These are phyloP conservation scores for Lasiosphaeria hispida DNA, from an alignment of 495 filamentous ascomycete genomes.

Conservation along the genomic window DNA sequence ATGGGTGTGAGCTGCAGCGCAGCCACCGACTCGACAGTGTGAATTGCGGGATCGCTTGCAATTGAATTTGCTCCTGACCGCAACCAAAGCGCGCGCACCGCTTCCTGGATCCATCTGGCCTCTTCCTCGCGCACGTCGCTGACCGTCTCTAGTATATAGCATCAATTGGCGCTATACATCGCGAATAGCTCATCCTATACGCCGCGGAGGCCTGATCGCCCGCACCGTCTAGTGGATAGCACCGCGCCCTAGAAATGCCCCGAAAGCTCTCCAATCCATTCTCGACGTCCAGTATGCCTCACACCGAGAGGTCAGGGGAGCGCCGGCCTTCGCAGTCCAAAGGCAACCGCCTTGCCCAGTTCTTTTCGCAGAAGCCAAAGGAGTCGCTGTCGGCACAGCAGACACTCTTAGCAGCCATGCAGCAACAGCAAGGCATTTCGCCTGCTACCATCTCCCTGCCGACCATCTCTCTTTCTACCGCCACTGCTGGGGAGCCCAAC, in stretches of 20 bases:
- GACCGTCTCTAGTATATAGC: conserved; percentile 11
- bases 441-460: conserved; percentile 75
- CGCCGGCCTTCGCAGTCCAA: conserved; percentile 57
- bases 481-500: conserved; percentile 69
- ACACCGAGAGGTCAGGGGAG: conserved; percentile 41
- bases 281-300: conserved; percentile 33
- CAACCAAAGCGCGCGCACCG: neutral
- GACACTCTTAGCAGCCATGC: conserved; percentile 62
- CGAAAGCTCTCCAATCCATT: conserved; percentile 51
- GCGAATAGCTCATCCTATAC: conserved; percentile 9
- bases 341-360: conserved; percentile 56
- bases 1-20: no score
- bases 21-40: no score
- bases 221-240: neutral
- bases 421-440: conserved; percentile 54
- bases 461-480: conserved; percentile 88
- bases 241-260: conserved; percentile 40
- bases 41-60: no score
- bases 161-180: conserved; percentile 20
- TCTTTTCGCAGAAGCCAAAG: conserved; percentile 68
- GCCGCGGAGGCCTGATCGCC: conserved; percentile 3
- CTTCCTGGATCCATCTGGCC: neutral
- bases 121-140: conserved; percentile 8
- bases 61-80: conserved; percentile 26
- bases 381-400: conserved; percentile 52